Base-by-base conservation (phyloP, 2,329 filamentous ascomycete species). In the Orbilia javanica region DNA sequence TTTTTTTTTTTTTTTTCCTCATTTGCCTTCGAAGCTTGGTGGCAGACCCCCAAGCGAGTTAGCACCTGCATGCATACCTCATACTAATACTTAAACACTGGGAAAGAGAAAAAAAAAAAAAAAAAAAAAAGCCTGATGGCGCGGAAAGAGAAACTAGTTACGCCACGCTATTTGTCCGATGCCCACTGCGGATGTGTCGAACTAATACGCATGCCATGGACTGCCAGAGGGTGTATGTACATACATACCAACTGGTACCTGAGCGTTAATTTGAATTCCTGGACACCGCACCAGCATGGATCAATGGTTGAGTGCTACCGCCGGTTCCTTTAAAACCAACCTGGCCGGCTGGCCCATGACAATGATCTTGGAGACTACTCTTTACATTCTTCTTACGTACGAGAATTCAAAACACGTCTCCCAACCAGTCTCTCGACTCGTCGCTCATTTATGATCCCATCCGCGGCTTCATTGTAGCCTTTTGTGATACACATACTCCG, bases 91-190 rank as follows among this genome's bases (percentile, higher is more conserved):
- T n/a, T n/a, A n/a, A n/a, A n/a, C n/a, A n/a, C n/a, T n/a, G n/a
- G n/a, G n/a, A n/a, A n/a, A n/a, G n/a, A n/a, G n/a, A n/a, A n/a
- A n/a, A n/a, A n/a, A n/a, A n/a, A n/a, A n/a, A n/a, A n/a, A n/a
- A n/a, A n/a, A n/a, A n/a, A 60, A 57, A 69, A 67, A 42, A n/a
- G n/a, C 52, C 44, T 53, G n/a, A 34, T 55, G 71, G 55, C 34
- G 46, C 64, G 53, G 50, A n/a, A n/a, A n/a, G n/a, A 44, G 44
- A 53, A 60, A 42, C 52, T 31, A 18, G 44, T 63, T 63, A 50
- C 55, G 50, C 36, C 36, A 65, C 66, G 46, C 72, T 65, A 20
- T 77, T 67, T 67, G 73, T 52, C 73, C 73, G 73, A 70, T 48
- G 70, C 29, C 29, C 7, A 7, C 29, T 31, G 4, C 29, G 29